Conservation (phyloP, 2,329 filamentous ascomycete species). For the Fusarium acutatum region DNA sequence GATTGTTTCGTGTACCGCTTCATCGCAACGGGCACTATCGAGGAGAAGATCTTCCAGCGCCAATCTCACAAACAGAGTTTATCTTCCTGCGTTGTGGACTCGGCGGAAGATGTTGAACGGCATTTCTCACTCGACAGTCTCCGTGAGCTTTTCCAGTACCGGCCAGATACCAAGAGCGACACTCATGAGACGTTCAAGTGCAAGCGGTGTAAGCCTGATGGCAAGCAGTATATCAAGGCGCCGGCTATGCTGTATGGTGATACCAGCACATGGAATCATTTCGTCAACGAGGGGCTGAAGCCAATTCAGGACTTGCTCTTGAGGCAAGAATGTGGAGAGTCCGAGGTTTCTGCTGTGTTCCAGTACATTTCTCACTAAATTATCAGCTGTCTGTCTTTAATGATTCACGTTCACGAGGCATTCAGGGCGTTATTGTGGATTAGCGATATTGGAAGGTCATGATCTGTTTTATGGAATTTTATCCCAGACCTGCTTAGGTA, state of each 20-base stretch:
- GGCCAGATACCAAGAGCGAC: slow-evolving; percentile 83
- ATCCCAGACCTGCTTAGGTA: background rate
- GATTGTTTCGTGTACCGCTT: slow-evolving; percentile 99
- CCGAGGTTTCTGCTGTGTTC: slow-evolving; percentile 91
- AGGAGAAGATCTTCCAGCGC: slow-evolving; percentile 99
- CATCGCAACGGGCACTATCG: slow-evolving; percentile 96
- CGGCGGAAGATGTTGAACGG: slow-evolving; percentile 94
- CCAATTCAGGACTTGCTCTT: slow-evolving; percentile 91
- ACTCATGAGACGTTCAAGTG: slow-evolving; percentile 99
- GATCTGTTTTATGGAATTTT: slow-evolving; percentile 12
- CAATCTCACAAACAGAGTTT: slow-evolving; percentile 98
- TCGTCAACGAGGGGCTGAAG: slow-evolving; percentile 80
- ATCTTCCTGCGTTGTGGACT: slow-evolving; percentile 95
- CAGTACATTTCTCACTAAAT: slow-evolving; percentile 92
- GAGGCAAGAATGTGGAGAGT: slow-evolving; percentile 81
- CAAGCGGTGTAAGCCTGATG: slow-evolving; percentile 90
- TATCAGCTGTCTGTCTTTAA: background rate
- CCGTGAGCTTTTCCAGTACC: slow-evolving; percentile 93
- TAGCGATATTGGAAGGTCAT: background rate
- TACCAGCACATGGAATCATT: slow-evolving; percentile 99
- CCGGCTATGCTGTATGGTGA: slow-evolving; percentile 97
- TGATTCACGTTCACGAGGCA: slow-evolving; percentile 17
- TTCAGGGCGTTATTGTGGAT: slow-evolving; percentile 22
- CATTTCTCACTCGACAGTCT: slow-evolving; percentile 94
- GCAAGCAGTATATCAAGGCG: slow-evolving; percentile 87